Evolutionary conservation across 1,284 basidiomycete species (phyloP), one percentile per base, ranked within the genome.

Genomic region (Cystobasidium slooffiae): DNA sequence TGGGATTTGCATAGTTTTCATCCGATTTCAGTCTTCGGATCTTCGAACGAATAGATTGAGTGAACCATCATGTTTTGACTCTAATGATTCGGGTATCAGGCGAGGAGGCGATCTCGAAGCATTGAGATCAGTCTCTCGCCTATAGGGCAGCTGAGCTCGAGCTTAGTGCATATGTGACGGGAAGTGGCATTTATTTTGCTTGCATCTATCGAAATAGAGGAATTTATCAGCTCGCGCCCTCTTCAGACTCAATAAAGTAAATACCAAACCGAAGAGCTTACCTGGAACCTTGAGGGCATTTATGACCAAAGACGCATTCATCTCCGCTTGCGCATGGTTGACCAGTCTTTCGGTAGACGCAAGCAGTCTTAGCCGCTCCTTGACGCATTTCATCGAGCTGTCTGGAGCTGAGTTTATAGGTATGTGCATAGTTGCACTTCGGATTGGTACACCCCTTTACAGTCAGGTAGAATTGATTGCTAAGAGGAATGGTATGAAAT

Each of bases 301-400:
- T 62, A 44, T 73, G 70, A 44, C 70, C 70, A 20, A 73, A 73
- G n/a, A 73, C 70, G 43, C 70, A 73, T 46, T 73, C 70, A 18
- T 73, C 63, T n/a, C 70, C 63, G 39, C 62, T 73, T 4, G 49
- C 43, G 20, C 70, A 73, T 0, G 53, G 51, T 53, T 73, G 70
- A 37, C 55, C 49, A n/a, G 47, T 66, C 24, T 66, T 65, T n/a
- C 53, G 49, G 41, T 66, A 73, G 6, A 66, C 63, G 52, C 70
- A 73, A 18, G 63, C 49, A 8, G 70, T 73, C 63, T 66, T 73
- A 8, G 53, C 20, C 18, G 70, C 70, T 7, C 70, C 70, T 20
- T 53, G 62, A n/a, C 70, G 61, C 62, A 73, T 53, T 66, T 73
- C 70, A 16, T 73, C 70, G n/a, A 65, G 62, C 31, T 73, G 70